These are phyloP conservation scores for Arthrobotrys conoides DNA, from an alignment of 2,329 filamentous ascomycete genomes.

Conservation along the genomic window DNA sequence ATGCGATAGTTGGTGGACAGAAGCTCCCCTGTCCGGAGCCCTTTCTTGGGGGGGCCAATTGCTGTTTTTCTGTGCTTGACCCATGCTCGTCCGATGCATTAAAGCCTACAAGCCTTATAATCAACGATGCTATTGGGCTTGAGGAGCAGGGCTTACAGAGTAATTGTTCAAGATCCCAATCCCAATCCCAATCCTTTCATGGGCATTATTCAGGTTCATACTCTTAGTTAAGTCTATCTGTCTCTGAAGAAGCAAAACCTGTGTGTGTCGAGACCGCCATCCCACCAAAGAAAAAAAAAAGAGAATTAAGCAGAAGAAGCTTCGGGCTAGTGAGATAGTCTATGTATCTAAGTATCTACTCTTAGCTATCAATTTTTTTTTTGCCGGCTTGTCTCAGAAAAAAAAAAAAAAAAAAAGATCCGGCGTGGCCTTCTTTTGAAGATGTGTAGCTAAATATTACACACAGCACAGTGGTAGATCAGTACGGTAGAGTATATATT, in stretches of 20 bases:
- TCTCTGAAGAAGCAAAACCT: conserved; percentile 52
- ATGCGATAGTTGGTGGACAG: conserved; percentile 26
- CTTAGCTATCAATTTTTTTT: conserved; percentile 47
- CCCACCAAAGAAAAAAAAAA: conserved; percentile 27
- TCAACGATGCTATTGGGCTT: conserved; percentile 47
- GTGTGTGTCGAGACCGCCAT: conserved; percentile 38
- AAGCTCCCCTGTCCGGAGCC: conserved; percentile 43
- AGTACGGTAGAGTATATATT: conserved; percentile 54
- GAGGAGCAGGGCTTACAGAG: conserved; percentile 18
- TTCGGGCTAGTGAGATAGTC: conserved; percentile 24
- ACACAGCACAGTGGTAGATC: no score
- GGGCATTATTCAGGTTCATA: conserved; percentile 59
- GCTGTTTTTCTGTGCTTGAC: conserved; percentile 52
- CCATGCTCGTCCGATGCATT: conserved; percentile 60
- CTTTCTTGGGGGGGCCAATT: conserved; percentile 46
- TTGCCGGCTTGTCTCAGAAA: conserved; percentile 1
- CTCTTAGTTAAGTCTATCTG: conserved; percentile 15
- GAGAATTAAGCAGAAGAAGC: conserved; percentile 50
- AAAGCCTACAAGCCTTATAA: conserved; percentile 57
- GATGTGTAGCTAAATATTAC: not conserved
- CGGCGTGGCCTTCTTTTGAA: not conserved
- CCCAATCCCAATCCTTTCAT: conserved; percentile 59
- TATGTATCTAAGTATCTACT: no score
- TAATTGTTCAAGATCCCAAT: conserved; percentile 39
- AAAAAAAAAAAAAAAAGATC: conserved; percentile 49